Conservation (phyloP, 2,329 filamentous ascomycete genomes). For the Hypoxylon sp. region DNA sequence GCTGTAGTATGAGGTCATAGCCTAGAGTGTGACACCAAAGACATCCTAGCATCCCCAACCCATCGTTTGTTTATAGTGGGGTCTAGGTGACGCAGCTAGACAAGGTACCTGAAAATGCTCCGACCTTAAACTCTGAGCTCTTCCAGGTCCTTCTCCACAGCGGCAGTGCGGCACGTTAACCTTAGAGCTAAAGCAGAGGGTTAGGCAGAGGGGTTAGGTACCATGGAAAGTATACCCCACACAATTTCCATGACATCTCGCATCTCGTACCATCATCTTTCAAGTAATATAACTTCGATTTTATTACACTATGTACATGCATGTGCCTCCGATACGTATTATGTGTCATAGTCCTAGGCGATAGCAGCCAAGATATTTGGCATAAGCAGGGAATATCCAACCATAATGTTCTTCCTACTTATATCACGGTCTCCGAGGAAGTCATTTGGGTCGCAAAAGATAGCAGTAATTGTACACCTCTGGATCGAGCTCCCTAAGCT, state of each 20-base stretch:
- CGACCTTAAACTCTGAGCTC: conserved; percentile 13
- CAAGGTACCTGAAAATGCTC: conserved; percentile 39
- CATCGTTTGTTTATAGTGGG: conserved; percentile 28
- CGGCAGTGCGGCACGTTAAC: conserved; percentile 35
- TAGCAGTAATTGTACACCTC: conserved; percentile 65
- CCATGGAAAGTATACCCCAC: background rate
- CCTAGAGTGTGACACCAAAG: conserved; percentile 15
- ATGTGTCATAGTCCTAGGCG: conserved; percentile 13
- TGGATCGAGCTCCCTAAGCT: conserved; percentile 60
- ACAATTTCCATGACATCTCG: background rate
- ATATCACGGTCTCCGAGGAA: background rate
- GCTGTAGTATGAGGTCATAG: conserved; percentile 42
- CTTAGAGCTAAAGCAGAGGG: too few species aligned
- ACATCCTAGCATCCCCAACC: conserved; percentile 21
- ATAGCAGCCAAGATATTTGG: conserved; percentile 5
- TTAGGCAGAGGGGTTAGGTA: too few species aligned
- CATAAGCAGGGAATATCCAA: conserved; percentile 3
- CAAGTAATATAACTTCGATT: background rate
- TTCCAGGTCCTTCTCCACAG: conserved; percentile 12
- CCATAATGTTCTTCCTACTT: conserved; percentile 1
- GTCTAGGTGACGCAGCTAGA: conserved; percentile 37
- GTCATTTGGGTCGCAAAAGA: conserved; percentile 56
- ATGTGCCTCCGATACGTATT: conserved; percentile 6
- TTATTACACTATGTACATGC: background rate
- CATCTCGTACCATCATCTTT: background rate